Evolutionary conservation across 2,329 filamentous ascomycete species (phyloP).

Genomic region (Monilinia aucupariae): DNA sequence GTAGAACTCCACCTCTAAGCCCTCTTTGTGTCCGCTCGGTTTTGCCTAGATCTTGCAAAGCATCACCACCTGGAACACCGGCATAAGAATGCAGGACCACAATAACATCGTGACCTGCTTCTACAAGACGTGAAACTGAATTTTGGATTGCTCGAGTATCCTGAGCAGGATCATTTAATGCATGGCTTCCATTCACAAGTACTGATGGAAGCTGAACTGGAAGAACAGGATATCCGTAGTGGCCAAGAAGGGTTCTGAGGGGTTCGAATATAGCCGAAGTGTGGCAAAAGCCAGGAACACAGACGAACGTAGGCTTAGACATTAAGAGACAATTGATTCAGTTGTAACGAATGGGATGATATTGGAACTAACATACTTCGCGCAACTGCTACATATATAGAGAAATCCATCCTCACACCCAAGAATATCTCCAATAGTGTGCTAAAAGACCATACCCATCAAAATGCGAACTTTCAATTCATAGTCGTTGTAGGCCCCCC

Average conservation of each 20-base stretch:
- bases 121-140: constrained; percentile 33
- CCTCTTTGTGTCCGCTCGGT: constrained; percentile 23
- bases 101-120: constrained; percentile 33
- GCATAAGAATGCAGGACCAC: constrained; percentile 29
- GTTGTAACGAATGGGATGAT: not conserved
- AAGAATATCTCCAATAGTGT: constrained; percentile 9
- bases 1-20: constrained; percentile 26
- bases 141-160: constrained; percentile 37
- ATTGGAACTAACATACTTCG: not conserved
- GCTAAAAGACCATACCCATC: constrained; percentile 11
- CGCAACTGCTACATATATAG: constrained; percentile 17
- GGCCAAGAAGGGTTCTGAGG: constrained; percentile 34
- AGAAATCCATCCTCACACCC: constrained; percentile 6
- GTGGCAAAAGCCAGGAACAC: constrained; percentile 40
- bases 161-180: constrained; percentile 37
- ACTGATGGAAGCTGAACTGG: constrained; percentile 37
- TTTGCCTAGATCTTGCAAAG: constrained; percentile 27
- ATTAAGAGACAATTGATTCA: constrained; percentile 17
- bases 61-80: constrained; percentile 28
- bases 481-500: constrained; percentile 4
- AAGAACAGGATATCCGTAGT: constrained; percentile 34
- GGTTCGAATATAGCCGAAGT: constrained; percentile 36
- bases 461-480: constrained; percentile 4
- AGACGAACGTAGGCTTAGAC: constrained; percentile 37
- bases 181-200: constrained; percentile 28